A percentile compares a stretch with the other conserved stretches of the same genome.
These are phyloP conservation scores for Cystobasidium slooffiae DNA, from an alignment of 1,284 basidiomycete genomes.

Conservation along the genomic window DNA sequence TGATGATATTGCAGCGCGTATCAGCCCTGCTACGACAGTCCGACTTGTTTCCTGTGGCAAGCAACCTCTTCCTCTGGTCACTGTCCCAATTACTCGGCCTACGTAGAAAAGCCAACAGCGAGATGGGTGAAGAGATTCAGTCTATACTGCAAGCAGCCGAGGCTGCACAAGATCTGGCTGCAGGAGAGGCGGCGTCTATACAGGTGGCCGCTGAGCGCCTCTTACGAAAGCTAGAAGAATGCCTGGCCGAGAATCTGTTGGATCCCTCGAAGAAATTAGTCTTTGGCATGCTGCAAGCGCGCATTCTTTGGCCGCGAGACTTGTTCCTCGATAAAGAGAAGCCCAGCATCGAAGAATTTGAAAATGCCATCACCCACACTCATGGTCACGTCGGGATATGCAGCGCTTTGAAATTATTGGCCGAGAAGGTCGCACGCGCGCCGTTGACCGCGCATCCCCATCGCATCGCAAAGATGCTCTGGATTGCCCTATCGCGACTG, in stretches of 20 bases:
- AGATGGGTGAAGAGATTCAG: not conserved
- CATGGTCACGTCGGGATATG: no score
- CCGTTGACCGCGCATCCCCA: no score
- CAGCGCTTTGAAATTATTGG: no score
- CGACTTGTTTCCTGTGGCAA: conserved; percentile 66
- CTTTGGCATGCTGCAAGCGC: conserved; percentile 58
- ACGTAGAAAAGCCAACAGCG: not conserved
- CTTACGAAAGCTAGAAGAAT: conserved; percentile 70
- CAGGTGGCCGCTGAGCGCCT: conserved; percentile 65
- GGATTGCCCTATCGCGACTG: no score
- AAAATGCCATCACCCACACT: no score
- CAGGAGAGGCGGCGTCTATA: conserved; percentile 55
- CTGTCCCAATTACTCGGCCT: conserved; percentile 14
- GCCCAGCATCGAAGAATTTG: no score
- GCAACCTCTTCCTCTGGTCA: conserved; percentile 24
- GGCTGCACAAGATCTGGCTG: not conserved
- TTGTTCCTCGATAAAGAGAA: no score
- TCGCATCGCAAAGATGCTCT: no score
- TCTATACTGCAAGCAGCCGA: not conserved
- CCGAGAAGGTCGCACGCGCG: no score
- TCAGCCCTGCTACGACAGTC: conserved; percentile 68
- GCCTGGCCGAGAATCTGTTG: conserved; percentile 68
- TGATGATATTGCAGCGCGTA: conserved; percentile 69
- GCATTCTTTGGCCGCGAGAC: no score
- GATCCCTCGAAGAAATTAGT: conserved; percentile 70